A percentile compares a stretch with the other conserved stretches of the same genome.
Evolutionary conservation across 1,284 basidiomycete species (phyloP).

Genomic region (Fomitopsis palustris): DNA sequence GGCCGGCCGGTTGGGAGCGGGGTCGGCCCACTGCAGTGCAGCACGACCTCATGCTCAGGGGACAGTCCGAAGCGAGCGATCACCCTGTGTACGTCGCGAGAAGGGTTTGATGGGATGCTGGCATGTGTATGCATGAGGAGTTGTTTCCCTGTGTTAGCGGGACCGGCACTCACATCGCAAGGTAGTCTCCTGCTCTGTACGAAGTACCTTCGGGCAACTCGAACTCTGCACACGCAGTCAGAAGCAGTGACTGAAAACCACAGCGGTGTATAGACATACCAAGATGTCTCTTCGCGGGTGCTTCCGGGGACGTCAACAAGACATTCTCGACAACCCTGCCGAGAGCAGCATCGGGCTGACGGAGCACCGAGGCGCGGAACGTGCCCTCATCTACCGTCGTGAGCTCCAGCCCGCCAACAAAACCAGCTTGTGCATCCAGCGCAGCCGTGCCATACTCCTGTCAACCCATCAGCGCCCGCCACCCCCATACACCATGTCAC

Average conservation of each 20-base stretch:
- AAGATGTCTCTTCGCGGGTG: slow-evolving; percentile 41
- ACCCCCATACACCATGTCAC: not conserved
- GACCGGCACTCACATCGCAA: slow-evolving; percentile 36
- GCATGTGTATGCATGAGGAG: not conserved
- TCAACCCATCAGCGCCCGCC: not conserved
- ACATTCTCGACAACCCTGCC: slow-evolving; percentile 40
- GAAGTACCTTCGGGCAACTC: slow-evolving; percentile 36
- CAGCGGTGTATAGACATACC: slow-evolving; percentile 18
- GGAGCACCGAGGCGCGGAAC: slow-evolving; percentile 34
- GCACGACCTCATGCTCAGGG: slow-evolving; percentile 41
- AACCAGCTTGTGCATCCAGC: not conserved
- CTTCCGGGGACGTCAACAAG: slow-evolving; percentile 37
- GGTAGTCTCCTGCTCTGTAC: slow-evolving; percentile 42
- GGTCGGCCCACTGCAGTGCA: slow-evolving; percentile 36
- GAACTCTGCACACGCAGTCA: slow-evolving; percentile 29
- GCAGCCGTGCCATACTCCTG: slow-evolving; percentile 28
- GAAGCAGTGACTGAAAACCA: slow-evolving; percentile 15
- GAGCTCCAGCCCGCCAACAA: slow-evolving; percentile 22
- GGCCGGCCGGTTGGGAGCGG: slow-evolving; percentile 39
- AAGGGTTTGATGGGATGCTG: slow-evolving; percentile 42
- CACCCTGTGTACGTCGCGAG: slow-evolving; percentile 36
- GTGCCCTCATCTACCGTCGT: slow-evolving; percentile 34
- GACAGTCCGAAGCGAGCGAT: slow-evolving; percentile 38
- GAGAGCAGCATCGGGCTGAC: slow-evolving; percentile 38
- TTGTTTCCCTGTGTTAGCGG: not conserved